A percentile compares a stretch with the other conserved stretches of the same genome.
Evolutionary conservation across 192 early-diverging fungal genomes (phyloP).

Genomic region (Gigaspora rosea): DNA sequence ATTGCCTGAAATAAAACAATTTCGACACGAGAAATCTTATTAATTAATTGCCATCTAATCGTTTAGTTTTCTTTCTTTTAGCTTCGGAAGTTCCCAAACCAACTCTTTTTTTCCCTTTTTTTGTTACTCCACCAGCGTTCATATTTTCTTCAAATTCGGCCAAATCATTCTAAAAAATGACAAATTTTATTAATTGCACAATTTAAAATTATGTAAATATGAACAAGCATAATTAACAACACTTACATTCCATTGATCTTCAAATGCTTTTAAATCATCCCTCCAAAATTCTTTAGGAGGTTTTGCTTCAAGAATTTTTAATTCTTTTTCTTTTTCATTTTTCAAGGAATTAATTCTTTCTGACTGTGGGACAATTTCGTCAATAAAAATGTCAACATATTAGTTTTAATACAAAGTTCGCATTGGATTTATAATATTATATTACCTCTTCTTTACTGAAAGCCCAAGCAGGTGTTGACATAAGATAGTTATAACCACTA

Average conservation of each 20-base stretch:
- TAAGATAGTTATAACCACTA: constrained; percentile 25
- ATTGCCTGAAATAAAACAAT: too few species aligned
- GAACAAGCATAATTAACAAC: neutral
- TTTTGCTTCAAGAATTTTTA: constrained; percentile 63
- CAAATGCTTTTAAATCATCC: constrained; percentile 79
- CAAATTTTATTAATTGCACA: too few species aligned
- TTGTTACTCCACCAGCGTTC: too few species aligned
- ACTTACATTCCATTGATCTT: constrained; percentile 77
- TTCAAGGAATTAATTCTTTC: constrained; percentile 74
- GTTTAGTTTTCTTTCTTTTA: too few species aligned
- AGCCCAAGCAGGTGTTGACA: neutral
- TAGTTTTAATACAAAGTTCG: too few species aligned
- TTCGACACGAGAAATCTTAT: too few species aligned
- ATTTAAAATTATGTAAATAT: too few species aligned
- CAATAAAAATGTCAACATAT: neutral
- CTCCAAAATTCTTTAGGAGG: constrained; percentile 82
- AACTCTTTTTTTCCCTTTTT: too few species aligned
- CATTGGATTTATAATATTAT: neutral
- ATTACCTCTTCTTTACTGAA: constrained; percentile 18
- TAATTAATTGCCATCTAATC: too few species aligned
- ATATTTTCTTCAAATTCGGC: too few species aligned
- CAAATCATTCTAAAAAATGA: too few species aligned
- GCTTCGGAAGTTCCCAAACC: too few species aligned
- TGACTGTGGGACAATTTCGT: constrained; percentile 43
- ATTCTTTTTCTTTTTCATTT: constrained; percentile 64